A percentile compares a stretch with the other conserved stretches of the same genome.
phyloP scores from a whole-genome alignment of 2,329 filamentous ascomycete genomes.

The Clonostachys byssicola region DNA sequence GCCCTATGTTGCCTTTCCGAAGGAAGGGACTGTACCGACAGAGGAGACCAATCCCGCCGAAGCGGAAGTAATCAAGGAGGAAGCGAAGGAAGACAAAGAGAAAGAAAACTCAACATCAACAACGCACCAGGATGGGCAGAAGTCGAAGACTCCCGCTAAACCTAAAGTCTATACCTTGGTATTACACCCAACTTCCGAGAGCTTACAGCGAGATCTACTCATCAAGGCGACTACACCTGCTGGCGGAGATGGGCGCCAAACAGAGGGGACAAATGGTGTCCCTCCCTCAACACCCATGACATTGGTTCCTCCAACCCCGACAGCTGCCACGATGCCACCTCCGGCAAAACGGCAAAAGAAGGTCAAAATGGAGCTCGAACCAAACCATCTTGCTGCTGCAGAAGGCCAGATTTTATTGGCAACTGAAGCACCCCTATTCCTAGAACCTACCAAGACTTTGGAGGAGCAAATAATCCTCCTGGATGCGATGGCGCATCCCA shows the following conservation, averaged over 20 bases:
- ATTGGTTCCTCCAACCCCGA: conserved; percentile 57
- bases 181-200: conserved; percentile 77
- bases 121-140: conserved; percentile 37
- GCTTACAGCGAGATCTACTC: conserved; percentile 69
- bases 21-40: conserved; percentile 32
- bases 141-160: conserved; percentile 35
- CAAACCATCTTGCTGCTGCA: conserved; percentile 66
- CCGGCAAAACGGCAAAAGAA: conserved; percentile 66
- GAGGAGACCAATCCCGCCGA: conserved; percentile 24
- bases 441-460: conserved; percentile 69
- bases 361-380: conserved; percentile 72
- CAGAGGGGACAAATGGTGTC: conserved; percentile 36
- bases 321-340: conserved; percentile 52
- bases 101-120: conserved; percentile 53
- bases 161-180: conserved; percentile 73
- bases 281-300: conserved; percentile 66
- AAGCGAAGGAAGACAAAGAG: conserved; percentile 41
- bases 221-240: conserved; percentile 69
- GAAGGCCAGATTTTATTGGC: conserved; percentile 73
- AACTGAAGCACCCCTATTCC: conserved; percentile 69
- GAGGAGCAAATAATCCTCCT: conserved; percentile 70
- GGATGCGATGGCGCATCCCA: conserved; percentile 68
- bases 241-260: neutral
- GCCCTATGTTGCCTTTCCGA: conserved; percentile 73
- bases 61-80: conserved; percentile 20